Base-by-base conservation (phyloP, 768 basidiomycete species). In the Asterophora lycoperdoides region DNA sequence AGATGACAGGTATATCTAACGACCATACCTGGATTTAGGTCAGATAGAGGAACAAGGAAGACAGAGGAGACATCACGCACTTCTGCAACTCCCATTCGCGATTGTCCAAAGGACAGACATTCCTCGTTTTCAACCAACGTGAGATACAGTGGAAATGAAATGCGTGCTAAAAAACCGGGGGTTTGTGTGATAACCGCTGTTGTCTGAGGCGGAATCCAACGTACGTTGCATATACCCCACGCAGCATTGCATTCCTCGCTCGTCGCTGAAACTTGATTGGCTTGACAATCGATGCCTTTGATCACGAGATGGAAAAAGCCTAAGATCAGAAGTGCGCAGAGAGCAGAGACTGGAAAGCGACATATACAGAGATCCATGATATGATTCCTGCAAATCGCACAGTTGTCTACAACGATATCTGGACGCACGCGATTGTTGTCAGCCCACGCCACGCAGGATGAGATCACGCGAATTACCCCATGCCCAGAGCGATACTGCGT, bases 61-160 rank as follows among this genome's bases (percentile, higher is more conserved):
- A 36, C 2, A n/a, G n/a, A n/a, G 18, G 17, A 30, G 20, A 46
- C 5, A n/a, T 10, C 13, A 76, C 88, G 56, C 68, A 93, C 91
- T 93, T 94, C 70, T 96, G 93, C 64, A 96, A 68, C 63, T 96
- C 93, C 93, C 93, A 96, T 65, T 96, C 93, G 61, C 93, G 81
- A 68, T 96, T 96, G 68, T 95, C 93, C 52, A 95, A 68, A 4
- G 93, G 93, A 66, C 93, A 95, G 26, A 94, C 93, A 60, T 95
- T 93, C 56, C 93, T 78, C 17, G 96, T 98, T 78, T 98, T 99
- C 54, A 99, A 77, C 96, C 96, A 99, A 38, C 96, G 84, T 8
- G 94, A 95, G 66, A 99, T 99, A 69, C 95, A 99, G 67, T 98
- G 95, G 73, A 98, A 99, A 72, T 99, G 95, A 78, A 99, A 99